Base-by-base conservation (phyloP, 352 stramenopile genomes). In the Pythium biforme region DNA sequence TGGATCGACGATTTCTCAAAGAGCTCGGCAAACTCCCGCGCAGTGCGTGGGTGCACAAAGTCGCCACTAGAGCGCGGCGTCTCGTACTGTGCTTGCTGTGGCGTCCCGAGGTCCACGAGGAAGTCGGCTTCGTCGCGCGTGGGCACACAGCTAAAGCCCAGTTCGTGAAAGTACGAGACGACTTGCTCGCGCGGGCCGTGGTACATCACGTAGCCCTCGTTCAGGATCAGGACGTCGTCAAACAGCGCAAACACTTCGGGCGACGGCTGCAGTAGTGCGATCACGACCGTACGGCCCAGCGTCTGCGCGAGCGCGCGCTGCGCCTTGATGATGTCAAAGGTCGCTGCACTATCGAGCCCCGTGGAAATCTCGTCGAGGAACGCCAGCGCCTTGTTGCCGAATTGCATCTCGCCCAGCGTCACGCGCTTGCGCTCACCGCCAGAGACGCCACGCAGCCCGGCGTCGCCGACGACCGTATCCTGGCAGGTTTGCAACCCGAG, bases 201-300 rank as follows among this genome's bases (percentile, higher is more conserved):
- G 23, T 75, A 76, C 23, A 64, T 56, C 39, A 76, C 48, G 6
- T 69, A 23, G 25, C 69, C 66, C 14, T 76, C 60, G 39, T 62
- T 64, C 10, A 98, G 55, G 25, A 98, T 43, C 31, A 97, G 82
- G 0, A 97, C 59, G 57, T 97, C 81, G 69, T 98, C 92, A 70
- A 98, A 97, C 15, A 97, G 65, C 31, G 65, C 75, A 52, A 95
- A 90, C 19, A 93, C 87, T 70, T 98, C 90, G 10, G 92, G 90
- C 12, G 90, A 74, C 45, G 92, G 90, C 71, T 97, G 70, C 17
- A 94, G 61, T 29, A 96, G 67, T 12, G 85, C 79, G 14, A 94
- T 66, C n/a, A 87, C 72, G 12, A 67, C 26, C 0, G 72, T 83
- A 20, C 59, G 54, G 14, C 59, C 54, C 10, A 78, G 53, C 15